Conservation (phyloP, 805 yeast species). For the Cyberlindnera maritima region DNA sequence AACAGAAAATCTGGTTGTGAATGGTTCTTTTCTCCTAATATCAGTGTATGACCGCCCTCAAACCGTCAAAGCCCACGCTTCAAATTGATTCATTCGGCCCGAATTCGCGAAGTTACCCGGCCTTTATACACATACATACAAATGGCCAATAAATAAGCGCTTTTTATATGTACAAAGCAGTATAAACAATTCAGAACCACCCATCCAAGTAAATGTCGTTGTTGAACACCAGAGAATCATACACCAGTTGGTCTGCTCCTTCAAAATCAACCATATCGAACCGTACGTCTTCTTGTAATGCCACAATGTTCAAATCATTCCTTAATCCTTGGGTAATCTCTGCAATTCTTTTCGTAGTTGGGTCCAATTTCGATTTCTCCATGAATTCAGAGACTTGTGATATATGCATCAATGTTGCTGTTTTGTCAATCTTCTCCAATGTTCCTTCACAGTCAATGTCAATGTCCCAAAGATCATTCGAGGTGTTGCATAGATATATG, state of each 20-base stretch:
- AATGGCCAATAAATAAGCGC: not conserved
- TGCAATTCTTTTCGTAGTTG: slow-evolving; percentile 41
- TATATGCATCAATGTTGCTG: slow-evolving; percentile 21
- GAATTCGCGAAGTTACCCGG: not conserved
- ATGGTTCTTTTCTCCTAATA: too few relatives aligned
- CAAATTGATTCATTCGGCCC: not conserved
- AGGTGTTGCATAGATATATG: slow-evolving; percentile 29
- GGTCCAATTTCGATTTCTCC: slow-evolving; percentile 32
- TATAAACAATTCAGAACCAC: slow-evolving; percentile 2
- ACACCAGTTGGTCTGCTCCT: slow-evolving; percentile 21
- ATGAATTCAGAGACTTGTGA: slow-evolving; percentile 24
- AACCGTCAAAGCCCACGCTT: too few relatives aligned
- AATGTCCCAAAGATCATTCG: slow-evolving; percentile 22
- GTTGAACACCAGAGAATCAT: slow-evolving; percentile 24
- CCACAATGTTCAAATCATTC: slow-evolving; percentile 39
- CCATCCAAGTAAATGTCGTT: slow-evolving; percentile 27
- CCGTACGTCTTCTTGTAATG: slow-evolving; percentile 25
- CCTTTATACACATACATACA: not conserved
- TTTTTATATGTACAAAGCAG: too few relatives aligned
- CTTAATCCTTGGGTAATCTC: slow-evolving; percentile 41
- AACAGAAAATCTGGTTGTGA: too few relatives aligned
- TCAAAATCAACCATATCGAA: slow-evolving; percentile 22
- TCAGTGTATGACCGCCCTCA: too few relatives aligned
- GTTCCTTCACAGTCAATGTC: slow-evolving; percentile 3
- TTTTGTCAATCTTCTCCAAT: slow-evolving; percentile 18